Evolutionary conservation across 176 grass and related monocot species (phyloP), one percentile per base, ranked within the genome.

Genomic region (Saccharum officinarum): DNA sequence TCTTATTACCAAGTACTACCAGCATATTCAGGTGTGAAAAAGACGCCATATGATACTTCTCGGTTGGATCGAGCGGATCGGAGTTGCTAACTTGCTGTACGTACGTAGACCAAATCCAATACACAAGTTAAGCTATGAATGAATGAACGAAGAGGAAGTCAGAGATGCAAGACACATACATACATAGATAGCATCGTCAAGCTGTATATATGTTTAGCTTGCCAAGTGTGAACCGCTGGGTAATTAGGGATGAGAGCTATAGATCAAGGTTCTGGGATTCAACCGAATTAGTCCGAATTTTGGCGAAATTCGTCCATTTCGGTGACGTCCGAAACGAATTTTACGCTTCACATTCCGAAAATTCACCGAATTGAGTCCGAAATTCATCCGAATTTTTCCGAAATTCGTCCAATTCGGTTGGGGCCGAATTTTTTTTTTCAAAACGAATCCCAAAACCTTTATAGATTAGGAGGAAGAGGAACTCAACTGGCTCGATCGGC

Each of bases 1-100:
- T 68, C 57, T 50, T 36, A 46, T 68, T 67, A 20, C 25, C 8
- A 13, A 47, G 12, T 15, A 47, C 45, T 3, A 36, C 3, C 37
- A 49, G 46, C 39, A 52, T 33, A 23, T 83, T 83, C 54, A 25
- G 55, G 67, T 73, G 87, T 40, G 49, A 84, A 80, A 67, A 72
- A 25, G 60, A 73, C 2, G 80, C 15, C 31, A 37, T 65, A 37
- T 65, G 44, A 9, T 30, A 80, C 47, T 26, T 40, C 31, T 20
- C 6, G 1, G 17, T 20, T 55, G 50, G 16, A 49, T 47, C 11
- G 45, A 18, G 7, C 47, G 15, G 23, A 5, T 23, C 42, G 33
- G 55, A 40, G 80, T 5, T 78, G 52, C 75, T 73, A 13, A 10
- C n/a, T 73, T 44, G 38, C 39, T 45, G 67, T 40, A 47, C 42